Evolutionary conservation across 495 filamentous ascomycete species (phyloP), one percentile per base, ranked within the genome.

Genomic region (Hyaloscypha bicolor): DNA sequence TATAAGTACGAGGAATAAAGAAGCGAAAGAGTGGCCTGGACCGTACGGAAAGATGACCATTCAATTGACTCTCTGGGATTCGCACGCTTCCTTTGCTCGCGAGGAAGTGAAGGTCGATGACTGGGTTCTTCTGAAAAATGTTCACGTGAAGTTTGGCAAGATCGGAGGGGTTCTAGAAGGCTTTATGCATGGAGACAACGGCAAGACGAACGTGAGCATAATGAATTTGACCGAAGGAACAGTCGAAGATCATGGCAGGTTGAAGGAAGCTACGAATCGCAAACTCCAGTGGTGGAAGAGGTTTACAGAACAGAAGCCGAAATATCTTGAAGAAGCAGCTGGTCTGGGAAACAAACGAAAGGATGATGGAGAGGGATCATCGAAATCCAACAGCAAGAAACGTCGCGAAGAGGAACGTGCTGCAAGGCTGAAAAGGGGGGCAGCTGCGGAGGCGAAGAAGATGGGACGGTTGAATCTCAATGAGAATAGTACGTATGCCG

Each of bases 31-130:
- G n/a, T 97, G 93, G 92, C 79, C 81, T 2, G 94, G 94, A 0
- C 94, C 94, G 0, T 90, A 82, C 66, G 94, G 93, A 29, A 87
- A 89, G 73, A 79, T 88, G 73, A 87, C 88, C 4, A 78, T 99
- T 22, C 88, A 89, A 66, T 76, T 97, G 33, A 90, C 88, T 8
- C 79, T 92, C 14, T 96, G 83, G 77, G 86, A 89, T 56, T 84
- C 85, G 0, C 91, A 97, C 75, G 87, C 89, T 2, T 60, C 67
- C 6, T 86, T 78, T 71, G 82, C 86, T 14, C 80, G 80, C n/a
- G 69, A 78, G 1, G 74, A 87, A 9, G 78, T 96, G 42, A 78
- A 82, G 3, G 78, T 81, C 39, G 85, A 84, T 2, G 76, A 86
- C 29, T 86, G 92, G 77, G 78, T 97, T 14, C 72, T 75, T 1